phyloP scores from a whole-genome alignment of 1,139 yeast genomes.

The Hansenula anomala region DNA sequence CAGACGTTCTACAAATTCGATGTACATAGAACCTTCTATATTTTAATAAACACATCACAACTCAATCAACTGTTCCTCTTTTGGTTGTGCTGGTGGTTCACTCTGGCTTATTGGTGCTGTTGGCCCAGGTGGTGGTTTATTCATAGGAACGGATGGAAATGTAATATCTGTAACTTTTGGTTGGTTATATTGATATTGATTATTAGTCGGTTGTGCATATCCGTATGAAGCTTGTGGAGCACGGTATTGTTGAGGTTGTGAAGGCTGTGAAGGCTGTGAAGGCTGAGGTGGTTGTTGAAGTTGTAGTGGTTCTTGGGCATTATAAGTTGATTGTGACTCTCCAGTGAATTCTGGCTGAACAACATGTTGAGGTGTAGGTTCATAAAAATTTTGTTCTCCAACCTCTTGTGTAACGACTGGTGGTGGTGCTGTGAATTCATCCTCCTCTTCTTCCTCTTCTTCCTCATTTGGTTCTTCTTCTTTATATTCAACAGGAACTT shows the following conservation, averaged over 20 bases:
- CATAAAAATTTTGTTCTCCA: background rate
- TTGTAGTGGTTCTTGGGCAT: too few species aligned
- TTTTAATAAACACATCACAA: too few species aligned
- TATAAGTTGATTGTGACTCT: too few species aligned
- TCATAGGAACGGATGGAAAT: too few species aligned
- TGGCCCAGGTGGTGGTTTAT: too few species aligned
- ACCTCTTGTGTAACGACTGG: background rate
- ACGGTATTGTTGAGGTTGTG: background rate
- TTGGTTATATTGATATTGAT: conserved; percentile 4
- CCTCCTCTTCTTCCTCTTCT: conserved; percentile 3
- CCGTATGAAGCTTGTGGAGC: conserved; percentile 1
- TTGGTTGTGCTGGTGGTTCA: conserved; percentile 10
- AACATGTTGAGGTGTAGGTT: conserved; percentile 2
- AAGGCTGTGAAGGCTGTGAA: too few species aligned
- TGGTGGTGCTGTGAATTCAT: conserved; percentile 8
- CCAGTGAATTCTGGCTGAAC: conserved; percentile 1
- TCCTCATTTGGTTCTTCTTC: too few species aligned
- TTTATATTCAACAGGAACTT: too few species aligned
- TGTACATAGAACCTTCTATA: background rate
- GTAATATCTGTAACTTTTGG: conserved; percentile 29
- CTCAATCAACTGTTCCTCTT: conserved; percentile 24
- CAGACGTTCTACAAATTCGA: background rate
- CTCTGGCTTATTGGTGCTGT: conserved; percentile 29
- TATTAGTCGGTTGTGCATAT: background rate
- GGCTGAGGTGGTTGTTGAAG: too few species aligned